phyloP scores from a whole-genome alignment of 2,329 filamentous ascomycete species.

The Cadophora sp. region DNA sequence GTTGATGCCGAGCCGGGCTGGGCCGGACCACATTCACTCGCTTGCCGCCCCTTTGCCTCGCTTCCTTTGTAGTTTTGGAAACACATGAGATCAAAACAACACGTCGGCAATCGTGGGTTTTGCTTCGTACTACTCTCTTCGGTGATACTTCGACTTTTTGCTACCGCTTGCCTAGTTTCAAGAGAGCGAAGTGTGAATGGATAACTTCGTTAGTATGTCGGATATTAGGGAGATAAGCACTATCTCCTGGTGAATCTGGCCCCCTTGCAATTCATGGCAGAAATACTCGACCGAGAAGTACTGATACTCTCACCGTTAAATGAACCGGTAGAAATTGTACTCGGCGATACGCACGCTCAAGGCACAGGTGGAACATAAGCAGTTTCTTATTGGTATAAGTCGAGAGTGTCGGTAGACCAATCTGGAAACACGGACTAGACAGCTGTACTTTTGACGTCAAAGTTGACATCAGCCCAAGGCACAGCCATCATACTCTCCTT shows the following conservation, averaged over 20 bases:
- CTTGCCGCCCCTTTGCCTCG: neutral
- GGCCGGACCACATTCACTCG: neutral
- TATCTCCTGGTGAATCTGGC: neutral
- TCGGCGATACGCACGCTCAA: too few species aligned
- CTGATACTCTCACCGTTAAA: neutral
- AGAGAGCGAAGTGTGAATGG: too few species aligned
- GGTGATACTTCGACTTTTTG: neutral
- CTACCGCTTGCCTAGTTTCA: neutral
- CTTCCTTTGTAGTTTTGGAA: neutral
- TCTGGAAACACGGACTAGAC: too few species aligned
- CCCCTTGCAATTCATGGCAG: too few species aligned
- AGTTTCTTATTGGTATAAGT: too few species aligned
- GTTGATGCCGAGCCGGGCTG: too few species aligned
- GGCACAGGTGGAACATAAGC: too few species aligned
- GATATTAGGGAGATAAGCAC: constrained; percentile 6
- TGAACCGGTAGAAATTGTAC: neutral
- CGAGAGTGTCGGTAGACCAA: too few species aligned
- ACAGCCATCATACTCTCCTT: neutral
- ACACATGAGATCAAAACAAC: neutral
- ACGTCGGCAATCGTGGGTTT: too few species aligned
- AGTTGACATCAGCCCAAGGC: neutral
- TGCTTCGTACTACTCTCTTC: too few species aligned
- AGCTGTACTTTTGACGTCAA: neutral
- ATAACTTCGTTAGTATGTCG: neutral
- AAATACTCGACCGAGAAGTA: neutral